Percentiles rank a stretch among this genome's conserved stretches.
phyloP scores from a whole-genome alignment of 345 rosid species.

The Trapa bicornis region DNA sequence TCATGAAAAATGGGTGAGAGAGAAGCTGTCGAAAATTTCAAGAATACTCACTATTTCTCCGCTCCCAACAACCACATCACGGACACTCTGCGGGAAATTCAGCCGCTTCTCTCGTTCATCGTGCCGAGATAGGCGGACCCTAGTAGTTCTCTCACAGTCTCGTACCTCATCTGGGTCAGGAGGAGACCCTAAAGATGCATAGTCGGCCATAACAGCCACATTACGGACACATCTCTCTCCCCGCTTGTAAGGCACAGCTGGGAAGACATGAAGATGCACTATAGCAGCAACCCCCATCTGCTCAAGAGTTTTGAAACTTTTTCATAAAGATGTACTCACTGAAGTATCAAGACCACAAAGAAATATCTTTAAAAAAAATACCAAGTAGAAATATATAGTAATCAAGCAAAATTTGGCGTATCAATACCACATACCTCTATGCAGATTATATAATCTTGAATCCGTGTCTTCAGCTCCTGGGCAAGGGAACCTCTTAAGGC shows the following conservation, averaged over 20 bases:
- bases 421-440: slow-evolving; percentile 46
- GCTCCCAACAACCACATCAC: slow-evolving; percentile 92
- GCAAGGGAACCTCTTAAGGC: slow-evolving; percentile 77
- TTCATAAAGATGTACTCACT: neutral
- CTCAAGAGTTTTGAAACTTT: slow-evolving; percentile 6
- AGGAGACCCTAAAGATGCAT: slow-evolving; percentile 77
- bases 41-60: slow-evolving; percentile 73
- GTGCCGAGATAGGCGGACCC: slow-evolving; percentile 41
- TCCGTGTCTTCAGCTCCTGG: slow-evolving; percentile 74
- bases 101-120: slow-evolving; percentile 64
- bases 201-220: slow-evolving; percentile 86
- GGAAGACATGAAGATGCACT: slow-evolving; percentile 89
- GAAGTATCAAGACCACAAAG: slow-evolving; percentile 4
- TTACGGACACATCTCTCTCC: slow-evolving; percentile 99
- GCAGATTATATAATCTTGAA: slow-evolving; percentile 94
- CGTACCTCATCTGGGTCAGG: slow-evolving; percentile 90
- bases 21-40: neutral
- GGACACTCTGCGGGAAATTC: slow-evolving; percentile 90
- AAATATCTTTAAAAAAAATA: neutral
- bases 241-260: slow-evolving; percentile 87
- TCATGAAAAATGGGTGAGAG: neutral
- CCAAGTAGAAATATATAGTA: neutral
- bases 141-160: slow-evolving; percentile 72
- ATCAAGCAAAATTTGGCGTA: neutral
- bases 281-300: slow-evolving; percentile 98